Conservation (phyloP, 2,329 filamentous ascomycete species). For the Xylaria multiplex region DNA sequence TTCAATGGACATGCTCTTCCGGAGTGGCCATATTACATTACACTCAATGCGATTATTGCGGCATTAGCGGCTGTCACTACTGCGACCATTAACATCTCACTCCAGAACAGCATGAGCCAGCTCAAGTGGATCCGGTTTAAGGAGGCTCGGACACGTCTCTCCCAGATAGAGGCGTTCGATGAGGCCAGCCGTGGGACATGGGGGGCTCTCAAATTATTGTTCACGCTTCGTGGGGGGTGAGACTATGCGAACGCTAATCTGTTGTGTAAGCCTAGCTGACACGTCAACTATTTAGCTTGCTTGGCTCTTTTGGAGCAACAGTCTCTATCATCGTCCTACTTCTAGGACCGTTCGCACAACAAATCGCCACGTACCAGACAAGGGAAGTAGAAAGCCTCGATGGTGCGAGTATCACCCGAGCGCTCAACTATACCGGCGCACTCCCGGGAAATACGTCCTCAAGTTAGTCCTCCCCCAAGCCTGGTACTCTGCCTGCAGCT, state of each 20-base stretch:
- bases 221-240: conserved; percentile 46
- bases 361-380: conserved; percentile 47
- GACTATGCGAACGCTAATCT: conserved; percentile 4
- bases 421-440: conserved; percentile 46
- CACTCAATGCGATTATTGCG: conserved; percentile 49
- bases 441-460: conserved; percentile 42
- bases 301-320: conserved; percentile 47
- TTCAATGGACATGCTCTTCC: conserved; percentile 46
- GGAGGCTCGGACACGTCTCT: conserved; percentile 44
- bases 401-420: conserved; percentile 45
- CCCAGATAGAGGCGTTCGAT: conserved; percentile 50
- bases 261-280: neutral
- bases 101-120: conserved; percentile 48
- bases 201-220: conserved; percentile 47
- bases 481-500: neutral
- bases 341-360: conserved; percentile 49
- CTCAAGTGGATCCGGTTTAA: conserved; percentile 51
- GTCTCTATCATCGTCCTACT: conserved; percentile 46
- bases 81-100: conserved; percentile 46
- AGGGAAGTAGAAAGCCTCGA: conserved; percentile 36
- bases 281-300: conserved; percentile 30
- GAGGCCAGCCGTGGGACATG: conserved; percentile 49
- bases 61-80: conserved; percentile 47
- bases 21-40: conserved; percentile 49
- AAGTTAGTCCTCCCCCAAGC: conserved; percentile 32